Evolutionary conservation across 306 rosid genomes (phyloP).

Genomic region (Cotoneaster glaucophyllus): DNA sequence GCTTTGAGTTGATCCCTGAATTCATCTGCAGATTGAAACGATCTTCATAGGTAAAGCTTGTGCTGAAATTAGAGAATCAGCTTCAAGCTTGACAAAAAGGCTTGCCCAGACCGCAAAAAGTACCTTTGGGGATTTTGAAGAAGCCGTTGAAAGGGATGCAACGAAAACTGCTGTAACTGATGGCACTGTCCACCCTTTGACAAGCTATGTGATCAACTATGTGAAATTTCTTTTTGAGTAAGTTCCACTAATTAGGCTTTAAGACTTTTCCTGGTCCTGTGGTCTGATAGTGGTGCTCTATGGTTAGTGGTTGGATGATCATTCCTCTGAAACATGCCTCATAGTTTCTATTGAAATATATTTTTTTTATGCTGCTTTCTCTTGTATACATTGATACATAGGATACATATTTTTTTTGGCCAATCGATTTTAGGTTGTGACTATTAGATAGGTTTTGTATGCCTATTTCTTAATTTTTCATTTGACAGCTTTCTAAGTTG

Average conservation of each 20-base stretch:
- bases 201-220: slow-evolving; percentile 92
- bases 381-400: not conserved
- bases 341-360: not conserved
- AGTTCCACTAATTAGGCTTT: slow-evolving; percentile 30
- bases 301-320: not conserved
- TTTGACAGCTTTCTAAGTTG: slow-evolving; percentile 6
- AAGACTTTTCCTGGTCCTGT: not conserved
- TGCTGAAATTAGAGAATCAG: slow-evolving; percentile 70
- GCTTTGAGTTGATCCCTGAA: slow-evolving; percentile 8
- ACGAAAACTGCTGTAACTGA: slow-evolving; percentile 93
- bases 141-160: slow-evolving; percentile 93
- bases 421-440: not conserved
- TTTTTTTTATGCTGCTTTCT: not conserved
- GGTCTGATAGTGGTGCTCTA: not conserved
- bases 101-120: slow-evolving; percentile 91
- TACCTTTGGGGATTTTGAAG: slow-evolving; percentile 96
- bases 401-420: not conserved
- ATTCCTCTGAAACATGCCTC: not conserved
- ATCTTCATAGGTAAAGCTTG: slow-evolving; percentile 86
- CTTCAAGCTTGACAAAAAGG: slow-evolving; percentile 71
- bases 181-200: slow-evolving; percentile 97
- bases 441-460: not conserved
- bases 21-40: slow-evolving; percentile 58
- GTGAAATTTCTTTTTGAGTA: slow-evolving; percentile 97
- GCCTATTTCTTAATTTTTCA: not conserved